phyloP scores from a whole-genome alignment of 2,329 filamentous ascomycete genomes.

The Zymoseptoria tritici region DNA sequence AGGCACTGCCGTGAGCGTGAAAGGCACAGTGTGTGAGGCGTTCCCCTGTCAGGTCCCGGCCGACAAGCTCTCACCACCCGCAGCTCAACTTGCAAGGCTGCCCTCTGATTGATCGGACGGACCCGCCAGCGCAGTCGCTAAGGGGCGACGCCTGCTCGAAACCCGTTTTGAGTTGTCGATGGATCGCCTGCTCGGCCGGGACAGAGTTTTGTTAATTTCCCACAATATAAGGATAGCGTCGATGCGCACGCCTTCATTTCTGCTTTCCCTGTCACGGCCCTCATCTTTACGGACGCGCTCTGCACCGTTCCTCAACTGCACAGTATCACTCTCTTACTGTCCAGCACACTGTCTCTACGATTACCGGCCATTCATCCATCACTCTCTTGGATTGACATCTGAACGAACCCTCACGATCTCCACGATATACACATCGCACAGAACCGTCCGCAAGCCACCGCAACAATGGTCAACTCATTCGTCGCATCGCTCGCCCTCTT shows the following conservation, averaged over 20 bases:
- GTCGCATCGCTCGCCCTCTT: constrained; percentile 20
- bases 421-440: background rate
- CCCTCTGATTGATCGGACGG: background rate
- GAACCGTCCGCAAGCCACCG: background rate
- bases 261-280: background rate
- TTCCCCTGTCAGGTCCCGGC: background rate
- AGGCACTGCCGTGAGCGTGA: background rate
- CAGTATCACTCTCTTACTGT: constrained; percentile 1
- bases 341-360: constrained; percentile 1
- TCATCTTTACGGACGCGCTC: background rate
- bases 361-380: background rate
- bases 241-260: background rate
- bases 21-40: background rate
- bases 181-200: background rate
- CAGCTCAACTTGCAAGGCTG: background rate
- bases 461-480: constrained; percentile 16
- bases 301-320: background rate
- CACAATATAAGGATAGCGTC: background rate
- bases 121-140: background rate
- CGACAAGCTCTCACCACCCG: background rate
- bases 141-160: background rate
- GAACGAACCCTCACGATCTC: background rate
- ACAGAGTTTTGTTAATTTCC: background rate
- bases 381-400: background rate
- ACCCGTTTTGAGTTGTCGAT: background rate